Conservation (phyloP, 2,329 filamentous ascomycete genomes). For the Colletotrichum endophyticum region DNA sequence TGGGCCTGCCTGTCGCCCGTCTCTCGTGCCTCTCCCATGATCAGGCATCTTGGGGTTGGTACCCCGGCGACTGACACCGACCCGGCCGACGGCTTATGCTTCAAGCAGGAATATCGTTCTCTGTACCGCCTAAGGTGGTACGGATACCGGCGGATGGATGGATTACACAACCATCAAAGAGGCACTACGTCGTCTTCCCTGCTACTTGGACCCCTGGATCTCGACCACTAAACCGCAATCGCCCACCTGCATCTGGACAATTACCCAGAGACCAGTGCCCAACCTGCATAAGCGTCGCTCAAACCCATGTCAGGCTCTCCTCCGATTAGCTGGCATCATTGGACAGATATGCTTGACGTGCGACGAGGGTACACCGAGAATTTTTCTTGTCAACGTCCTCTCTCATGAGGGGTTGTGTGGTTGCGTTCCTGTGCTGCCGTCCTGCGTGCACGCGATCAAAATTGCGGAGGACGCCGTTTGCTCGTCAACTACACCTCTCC, state of each 20-base stretch:
- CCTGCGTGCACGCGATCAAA: not conserved
- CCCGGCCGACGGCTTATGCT: constrained; percentile 3
- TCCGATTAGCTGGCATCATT: constrained; percentile 11
- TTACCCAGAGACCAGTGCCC: constrained; percentile 10
- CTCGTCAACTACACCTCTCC: constrained; percentile 5
- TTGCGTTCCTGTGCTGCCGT: not conserved
- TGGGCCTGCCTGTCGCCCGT: constrained; percentile 2
- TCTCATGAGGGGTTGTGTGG: not conserved
- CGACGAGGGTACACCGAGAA: not conserved
- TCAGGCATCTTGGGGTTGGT: not conserved
- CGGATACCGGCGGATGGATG: not conserved
- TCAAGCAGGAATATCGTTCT: not conserved
- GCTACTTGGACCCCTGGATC: constrained; percentile 15
- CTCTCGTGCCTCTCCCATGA: constrained; percentile 2
- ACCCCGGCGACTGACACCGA: not conserved
- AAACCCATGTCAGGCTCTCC: constrained; percentile 6
- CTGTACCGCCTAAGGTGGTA: not conserved
- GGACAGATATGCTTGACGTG: not conserved
- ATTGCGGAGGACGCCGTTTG: constrained; percentile 5
- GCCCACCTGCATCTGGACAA: constrained; percentile 11
- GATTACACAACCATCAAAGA: not conserved
- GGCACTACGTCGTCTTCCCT: not conserved
- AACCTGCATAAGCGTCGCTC: constrained; percentile 21
- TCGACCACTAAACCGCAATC: constrained; percentile 14
- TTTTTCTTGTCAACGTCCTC: not conserved